phyloP scores from a whole-genome alignment of 257 asterid species.

The Solanum chiquidenum region DNA sequence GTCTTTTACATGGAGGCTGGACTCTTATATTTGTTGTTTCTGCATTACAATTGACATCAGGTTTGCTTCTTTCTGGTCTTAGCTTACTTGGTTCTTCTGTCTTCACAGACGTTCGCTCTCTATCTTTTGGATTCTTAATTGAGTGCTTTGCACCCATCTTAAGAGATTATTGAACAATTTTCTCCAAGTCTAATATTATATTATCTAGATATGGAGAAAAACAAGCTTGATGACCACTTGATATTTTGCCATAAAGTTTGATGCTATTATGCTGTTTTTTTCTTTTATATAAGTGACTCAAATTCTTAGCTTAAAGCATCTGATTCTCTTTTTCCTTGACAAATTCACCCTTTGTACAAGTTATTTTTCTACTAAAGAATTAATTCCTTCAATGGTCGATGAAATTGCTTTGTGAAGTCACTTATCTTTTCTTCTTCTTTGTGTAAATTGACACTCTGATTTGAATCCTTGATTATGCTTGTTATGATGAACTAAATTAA shows the following conservation, averaged over 20 bases:
- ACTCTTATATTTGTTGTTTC: background rate
- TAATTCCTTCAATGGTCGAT: background rate
- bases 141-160: slow-evolving; percentile 19
- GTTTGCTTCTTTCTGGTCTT: background rate
- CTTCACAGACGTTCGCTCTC: background rate
- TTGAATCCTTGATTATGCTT: background rate
- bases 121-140: background rate
- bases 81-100: slow-evolving; percentile 5
- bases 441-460: background rate
- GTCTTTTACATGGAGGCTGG: slow-evolving; percentile 26
- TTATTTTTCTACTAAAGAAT: background rate
- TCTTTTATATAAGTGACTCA: background rate
- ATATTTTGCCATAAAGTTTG: background rate
- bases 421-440: background rate
- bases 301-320: background rate
- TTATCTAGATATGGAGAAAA: background rate
- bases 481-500: background rate
- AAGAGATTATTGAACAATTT: background rate
- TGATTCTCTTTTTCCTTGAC: background rate
- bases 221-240: background rate
- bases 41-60: slow-evolving; percentile 6
- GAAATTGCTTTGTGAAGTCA: background rate
- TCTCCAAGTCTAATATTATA: background rate
- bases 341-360: background rate
- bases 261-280: background rate